A percentile compares a stretch with the other conserved stretches of the same genome.
phyloP scores from a whole-genome alignment of 805 yeast genomes.

The Vanderwaltozyma polyspora region DNA sequence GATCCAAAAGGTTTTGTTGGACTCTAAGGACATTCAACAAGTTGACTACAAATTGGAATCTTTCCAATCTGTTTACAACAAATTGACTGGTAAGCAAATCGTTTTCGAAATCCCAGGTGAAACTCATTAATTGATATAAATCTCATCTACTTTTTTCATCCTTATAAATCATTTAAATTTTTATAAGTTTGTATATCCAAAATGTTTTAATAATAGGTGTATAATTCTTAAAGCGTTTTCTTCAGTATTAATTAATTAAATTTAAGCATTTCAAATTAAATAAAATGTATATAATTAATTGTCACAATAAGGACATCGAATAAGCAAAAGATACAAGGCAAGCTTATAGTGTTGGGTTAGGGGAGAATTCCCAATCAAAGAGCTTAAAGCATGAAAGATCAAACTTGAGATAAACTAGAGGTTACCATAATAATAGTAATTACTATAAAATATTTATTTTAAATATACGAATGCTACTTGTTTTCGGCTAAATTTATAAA shows the following conservation, averaged over 20 bases:
- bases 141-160: constrained; percentile 4
- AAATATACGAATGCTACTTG: neutral
- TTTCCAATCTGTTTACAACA: constrained; percentile 96
- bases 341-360: too few species aligned
- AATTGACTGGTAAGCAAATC: constrained; percentile 99
- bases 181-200: constrained; percentile 5
- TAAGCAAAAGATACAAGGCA: too few species aligned
- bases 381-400: too few species aligned
- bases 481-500: constrained; percentile 13
- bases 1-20: constrained; percentile 94
- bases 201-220: constrained; percentile 18
- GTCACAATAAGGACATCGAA: too few species aligned
- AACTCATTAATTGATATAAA: constrained; percentile 23
- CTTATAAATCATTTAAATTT: constrained; percentile 6
- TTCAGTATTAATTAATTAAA: constrained; percentile 1
- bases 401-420: too few species aligned
- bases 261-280: neutral
- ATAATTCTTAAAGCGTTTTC: constrained; percentile 19
- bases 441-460: too few species aligned
- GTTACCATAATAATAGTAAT: too few species aligned
- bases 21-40: constrained; percentile 93
- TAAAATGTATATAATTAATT: neutral
- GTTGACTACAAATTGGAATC: constrained; percentile 99
- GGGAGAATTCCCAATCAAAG: too few species aligned
- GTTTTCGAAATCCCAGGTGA: constrained; percentile 81